phyloP scores from a whole-genome alignment of 345 rosid genomes.

The Murraya koenigii region DNA sequence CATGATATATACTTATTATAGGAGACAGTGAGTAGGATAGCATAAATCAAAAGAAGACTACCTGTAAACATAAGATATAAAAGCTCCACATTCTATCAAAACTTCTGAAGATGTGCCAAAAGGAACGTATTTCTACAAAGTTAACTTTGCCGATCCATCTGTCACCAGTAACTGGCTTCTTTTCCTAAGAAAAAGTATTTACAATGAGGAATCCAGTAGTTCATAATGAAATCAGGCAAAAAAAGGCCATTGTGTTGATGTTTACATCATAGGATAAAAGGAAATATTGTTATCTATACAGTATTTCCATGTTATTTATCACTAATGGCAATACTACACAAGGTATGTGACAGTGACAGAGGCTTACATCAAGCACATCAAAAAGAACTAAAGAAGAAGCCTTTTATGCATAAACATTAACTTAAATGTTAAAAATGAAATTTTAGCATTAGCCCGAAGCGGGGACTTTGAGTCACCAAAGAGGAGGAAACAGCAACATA shows the following conservation, averaged over 20 bases:
- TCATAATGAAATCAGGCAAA: constrained; percentile 9
- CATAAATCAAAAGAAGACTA: constrained; percentile 15
- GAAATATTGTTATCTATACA: not conserved
- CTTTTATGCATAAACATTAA: too few relatives aligned
- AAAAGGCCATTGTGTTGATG: not conserved
- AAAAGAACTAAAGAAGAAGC: too few relatives aligned
- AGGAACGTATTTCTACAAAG: constrained; percentile 62
- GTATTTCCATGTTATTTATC: not conserved
- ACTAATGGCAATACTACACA: too few relatives aligned
- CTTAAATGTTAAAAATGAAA: not conserved
- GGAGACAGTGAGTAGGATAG: not conserved
- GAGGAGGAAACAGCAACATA: not conserved
- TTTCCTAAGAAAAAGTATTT: constrained; percentile 26
- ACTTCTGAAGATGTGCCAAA: constrained; percentile 66
- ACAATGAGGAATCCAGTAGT: not conserved
- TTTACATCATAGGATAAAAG: not conserved
- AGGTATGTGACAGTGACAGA: too few relatives aligned
- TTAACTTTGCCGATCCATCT: constrained; percentile 56
- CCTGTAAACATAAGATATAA: constrained; percentile 57
- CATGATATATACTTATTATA: constrained; percentile 11
- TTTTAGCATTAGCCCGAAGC: not conserved
- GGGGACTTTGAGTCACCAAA: not conserved
- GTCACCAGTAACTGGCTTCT: constrained; percentile 29
- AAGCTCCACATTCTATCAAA: constrained; percentile 74
- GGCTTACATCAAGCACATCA: too few relatives aligned